Base-by-base conservation (phyloP, 2,329 filamentous ascomycete species). In the Colletotrichum sp. region DNA sequence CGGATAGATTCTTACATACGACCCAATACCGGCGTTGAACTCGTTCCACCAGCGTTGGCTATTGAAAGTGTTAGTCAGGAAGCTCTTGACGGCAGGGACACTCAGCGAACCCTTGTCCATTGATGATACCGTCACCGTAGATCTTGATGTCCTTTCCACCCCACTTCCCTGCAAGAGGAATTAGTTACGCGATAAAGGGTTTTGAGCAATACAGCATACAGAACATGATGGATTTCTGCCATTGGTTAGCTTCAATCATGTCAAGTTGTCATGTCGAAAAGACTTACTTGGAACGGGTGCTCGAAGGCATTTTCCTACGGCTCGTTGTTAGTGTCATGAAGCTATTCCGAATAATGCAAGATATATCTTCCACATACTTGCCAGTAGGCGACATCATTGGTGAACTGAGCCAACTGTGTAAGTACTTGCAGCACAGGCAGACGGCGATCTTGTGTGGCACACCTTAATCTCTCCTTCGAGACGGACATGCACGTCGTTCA, bases 61-160 rank as follows among this genome's bases (percentile, higher is more conserved):
- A 9, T 52, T 66, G 11, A 30, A 22, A 22, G 0, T 11, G n/a
- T 15, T 3, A 49, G 25, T 65, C 25, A 69, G n/a, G 11, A 22
- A 7, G n/a, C 11, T 22, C 8, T 25, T 11, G 32, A n/a, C 1
- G 6, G 32, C 1, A 9, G 6, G 19, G 3, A 66, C 19, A n/a
- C 3, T 36, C 8, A 13, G 29, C 44, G 19, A 32, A 77, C 75
- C 75, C 91, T 77, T 92, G 91, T 1, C 89, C 90, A 73, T 93
- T 90, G 65, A 93, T 85, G n/a, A 89, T 84, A 64, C 91, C 88
- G 15, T 88, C 85, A 55, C 92, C 92, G 72, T 88, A 90, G 79
- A 93, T 92, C 77, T 88, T 90, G 81, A 93, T 91, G 77, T 92
- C 85, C 76, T 90, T 87, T 15, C 91, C 91, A 75, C 91, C 91